Percentiles rank a stretch among this genome's conserved stretches.
phyloP scores from a whole-genome alignment of 1,284 basidiomycete species.

The Flammula alnicola region DNA sequence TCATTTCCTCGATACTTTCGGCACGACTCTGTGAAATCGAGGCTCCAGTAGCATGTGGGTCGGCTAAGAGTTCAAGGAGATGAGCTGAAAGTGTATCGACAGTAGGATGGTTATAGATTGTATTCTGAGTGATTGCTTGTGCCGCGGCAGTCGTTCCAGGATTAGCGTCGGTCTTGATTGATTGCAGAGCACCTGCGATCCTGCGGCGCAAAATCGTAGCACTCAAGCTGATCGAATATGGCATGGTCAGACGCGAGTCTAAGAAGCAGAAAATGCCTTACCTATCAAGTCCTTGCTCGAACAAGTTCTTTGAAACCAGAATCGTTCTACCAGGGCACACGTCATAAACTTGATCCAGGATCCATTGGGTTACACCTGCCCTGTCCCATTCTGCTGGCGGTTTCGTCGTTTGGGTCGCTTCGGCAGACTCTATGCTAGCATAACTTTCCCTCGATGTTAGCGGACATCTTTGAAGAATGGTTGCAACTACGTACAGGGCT shows the following conservation, averaged over 20 bases:
- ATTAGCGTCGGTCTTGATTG: constrained; percentile 18
- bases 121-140: constrained; percentile 3
- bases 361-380: constrained; percentile 31
- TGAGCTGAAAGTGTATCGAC: constrained; percentile 28
- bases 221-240: constrained; percentile 29
- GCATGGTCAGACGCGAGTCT: background rate
- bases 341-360: constrained; percentile 32
- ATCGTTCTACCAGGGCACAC: constrained; percentile 25
- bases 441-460: constrained; percentile 35
- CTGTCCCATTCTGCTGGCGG: constrained; percentile 31
- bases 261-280: constrained; percentile 14
- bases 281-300: constrained; percentile 47
- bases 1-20: constrained; percentile 35
- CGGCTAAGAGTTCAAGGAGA: background rate
- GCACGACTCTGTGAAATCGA: constrained; percentile 8
- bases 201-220: constrained; percentile 40
- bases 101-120: constrained; percentile 38
- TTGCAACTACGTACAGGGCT: constrained; percentile 31
- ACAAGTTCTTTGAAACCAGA: constrained; percentile 31
- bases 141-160: background rate
- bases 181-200: constrained; percentile 32
- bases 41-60: background rate
- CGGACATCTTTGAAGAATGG: background rate
- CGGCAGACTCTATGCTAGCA: constrained; percentile 28
- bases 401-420: constrained; percentile 15